Percentiles rank a stretch among this genome's conserved stretches.
phyloP scores from a whole-genome alignment of 1,284 basidiomycete species.

The Marasmius oreades region DNA sequence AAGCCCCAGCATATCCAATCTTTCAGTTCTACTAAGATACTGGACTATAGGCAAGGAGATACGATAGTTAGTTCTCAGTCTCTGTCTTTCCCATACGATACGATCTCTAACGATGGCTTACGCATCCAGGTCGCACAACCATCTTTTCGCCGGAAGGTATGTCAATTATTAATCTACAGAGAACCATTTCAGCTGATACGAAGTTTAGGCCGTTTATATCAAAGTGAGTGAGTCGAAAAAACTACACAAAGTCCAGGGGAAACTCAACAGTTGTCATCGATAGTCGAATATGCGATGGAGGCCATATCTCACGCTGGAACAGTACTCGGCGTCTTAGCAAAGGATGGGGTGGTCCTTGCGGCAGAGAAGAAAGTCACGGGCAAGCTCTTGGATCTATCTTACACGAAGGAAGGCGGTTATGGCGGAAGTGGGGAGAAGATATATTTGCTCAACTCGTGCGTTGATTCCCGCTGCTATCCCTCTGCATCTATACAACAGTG shows the following conservation, averaged over 20 bases:
- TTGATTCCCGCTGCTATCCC: constrained; percentile 17
- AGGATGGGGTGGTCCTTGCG: constrained; percentile 95
- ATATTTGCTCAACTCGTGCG: constrained; percentile 86
- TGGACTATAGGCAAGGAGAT: constrained; percentile 71
- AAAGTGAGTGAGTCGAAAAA: constrained; percentile 63
- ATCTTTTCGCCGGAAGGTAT: constrained; percentile 95
- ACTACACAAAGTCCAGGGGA: background rate
- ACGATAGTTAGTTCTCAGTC: constrained; percentile 67
- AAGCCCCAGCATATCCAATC: constrained; percentile 7
- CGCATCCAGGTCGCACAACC: constrained; percentile 74
- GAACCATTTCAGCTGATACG: constrained; percentile 14
- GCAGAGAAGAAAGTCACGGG: constrained; percentile 99
- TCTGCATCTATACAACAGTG: background rate
- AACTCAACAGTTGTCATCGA: constrained; percentile 10
- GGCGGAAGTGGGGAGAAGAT: constrained; percentile 98
- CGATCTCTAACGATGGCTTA: constrained; percentile 2
- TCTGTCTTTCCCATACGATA: background rate
- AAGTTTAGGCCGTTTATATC: constrained; percentile 76
- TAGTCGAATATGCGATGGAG: constrained; percentile 99
- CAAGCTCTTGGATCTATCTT: constrained; percentile 89
- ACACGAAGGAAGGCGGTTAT: constrained; percentile 83
- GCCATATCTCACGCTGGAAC: constrained; percentile 97
- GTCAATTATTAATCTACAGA: constrained; percentile 22
- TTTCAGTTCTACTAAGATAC: background rate
- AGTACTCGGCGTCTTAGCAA: constrained; percentile 91